Evolutionary conservation across 768 basidiomycete species (phyloP).

Genomic region (Termitomyces sp.): DNA sequence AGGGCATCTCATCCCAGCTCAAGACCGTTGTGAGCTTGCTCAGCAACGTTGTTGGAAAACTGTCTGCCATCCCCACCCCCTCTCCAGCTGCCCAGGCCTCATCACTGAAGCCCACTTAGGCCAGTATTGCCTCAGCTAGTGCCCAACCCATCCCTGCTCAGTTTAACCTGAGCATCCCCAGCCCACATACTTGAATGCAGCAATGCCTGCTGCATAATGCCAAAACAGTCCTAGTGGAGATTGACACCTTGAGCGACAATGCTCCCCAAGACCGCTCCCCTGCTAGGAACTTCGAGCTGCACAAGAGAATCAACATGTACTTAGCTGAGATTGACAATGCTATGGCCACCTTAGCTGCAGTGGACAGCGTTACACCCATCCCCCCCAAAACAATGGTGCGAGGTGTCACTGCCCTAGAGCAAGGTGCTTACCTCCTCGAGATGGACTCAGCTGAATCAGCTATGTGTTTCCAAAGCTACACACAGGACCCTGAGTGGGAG

Average conservation of each 20-base stretch:
- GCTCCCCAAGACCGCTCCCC: not conserved
- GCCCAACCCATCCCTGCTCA: too few relatives aligned
- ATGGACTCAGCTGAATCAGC: too few relatives aligned
- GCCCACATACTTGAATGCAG: constrained; percentile 2
- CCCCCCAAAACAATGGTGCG: not conserved
- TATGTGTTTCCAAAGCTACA: too few relatives aligned
- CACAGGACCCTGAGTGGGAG: too few relatives aligned
- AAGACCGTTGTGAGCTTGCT: not conserved
- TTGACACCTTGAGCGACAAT: not conserved
- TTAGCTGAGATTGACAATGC: not conserved
- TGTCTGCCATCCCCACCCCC: not conserved
- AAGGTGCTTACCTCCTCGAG: too few relatives aligned
- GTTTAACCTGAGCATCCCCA: not conserved
- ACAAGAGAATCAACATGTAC: not conserved
- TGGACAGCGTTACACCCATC: not conserved
- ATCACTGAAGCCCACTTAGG: not conserved
- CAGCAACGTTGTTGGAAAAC: not conserved
- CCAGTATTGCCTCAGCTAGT: not conserved
- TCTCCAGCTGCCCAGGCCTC: not conserved
- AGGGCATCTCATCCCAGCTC: not conserved
- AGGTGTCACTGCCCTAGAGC: too few relatives aligned
- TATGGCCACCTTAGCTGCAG: not conserved
- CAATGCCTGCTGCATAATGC: not conserved
- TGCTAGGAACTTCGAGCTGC: not conserved
- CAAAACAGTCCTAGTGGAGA: not conserved